Evolutionary conservation across 176 grass and related monocot genomes (phyloP).

Genomic region (Poa pratensis): DNA sequence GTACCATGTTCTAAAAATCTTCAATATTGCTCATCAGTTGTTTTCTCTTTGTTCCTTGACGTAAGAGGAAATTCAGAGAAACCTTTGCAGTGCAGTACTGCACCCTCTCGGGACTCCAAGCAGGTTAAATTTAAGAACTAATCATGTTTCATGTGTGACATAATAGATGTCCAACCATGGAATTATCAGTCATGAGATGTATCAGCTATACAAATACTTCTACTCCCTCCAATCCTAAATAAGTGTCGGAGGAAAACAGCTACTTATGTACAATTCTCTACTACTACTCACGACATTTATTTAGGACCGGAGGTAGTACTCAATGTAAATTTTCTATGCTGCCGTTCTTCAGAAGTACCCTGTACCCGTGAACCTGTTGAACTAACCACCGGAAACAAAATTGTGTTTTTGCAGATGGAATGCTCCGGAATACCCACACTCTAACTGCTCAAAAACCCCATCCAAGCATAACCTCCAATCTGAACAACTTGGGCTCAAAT

Average conservation of each 20-base stretch:
- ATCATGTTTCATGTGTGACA: neutral
- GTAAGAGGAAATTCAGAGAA: neutral
- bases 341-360: conserved; percentile 16
- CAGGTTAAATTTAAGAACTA: neutral
- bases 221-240: no score
- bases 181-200: neutral
- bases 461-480: neutral
- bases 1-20: neutral
- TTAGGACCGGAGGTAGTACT: no score
- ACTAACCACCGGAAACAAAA: conserved; percentile 1
- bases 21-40: neutral
- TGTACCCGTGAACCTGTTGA: neutral
- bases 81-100: neutral
- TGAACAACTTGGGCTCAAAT: neutral
- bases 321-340: neutral
- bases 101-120: neutral
- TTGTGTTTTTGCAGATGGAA: conserved; percentile 37
- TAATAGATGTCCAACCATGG: neutral
- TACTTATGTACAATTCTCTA: no score
- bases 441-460: neutral
- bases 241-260: no score
- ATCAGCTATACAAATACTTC: neutral
- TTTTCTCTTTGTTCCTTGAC: neutral
- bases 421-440: conserved; percentile 1
- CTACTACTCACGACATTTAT: no score